phyloP scores from a whole-genome alignment of 1,284 basidiomycete genomes.

The Irpex sp. region DNA sequence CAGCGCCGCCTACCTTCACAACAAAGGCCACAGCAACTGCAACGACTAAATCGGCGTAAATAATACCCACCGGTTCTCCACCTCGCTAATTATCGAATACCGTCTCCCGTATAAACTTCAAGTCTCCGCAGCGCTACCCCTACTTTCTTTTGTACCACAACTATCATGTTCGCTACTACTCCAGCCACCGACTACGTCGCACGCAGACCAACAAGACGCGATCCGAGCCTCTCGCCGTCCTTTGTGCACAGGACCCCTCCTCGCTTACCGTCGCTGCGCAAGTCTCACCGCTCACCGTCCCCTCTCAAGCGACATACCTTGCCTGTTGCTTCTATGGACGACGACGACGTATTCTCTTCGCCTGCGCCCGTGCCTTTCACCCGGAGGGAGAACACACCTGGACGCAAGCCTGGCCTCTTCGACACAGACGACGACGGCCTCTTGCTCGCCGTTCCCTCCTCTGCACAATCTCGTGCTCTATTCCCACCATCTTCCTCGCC shows the following conservation, averaged over 20 bases:
- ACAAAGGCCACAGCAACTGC: background rate
- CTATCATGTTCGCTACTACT: constrained; percentile 32
- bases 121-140: constrained; percentile 19
- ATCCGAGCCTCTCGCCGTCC: constrained; percentile 38
- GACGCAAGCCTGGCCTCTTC: constrained; percentile 14
- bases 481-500: constrained; percentile 35
- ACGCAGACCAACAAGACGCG: constrained; percentile 31
- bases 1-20: background rate
- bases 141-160: constrained; percentile 26
- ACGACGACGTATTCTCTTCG: constrained; percentile 51
- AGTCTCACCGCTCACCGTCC: constrained; percentile 56
- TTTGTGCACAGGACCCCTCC: constrained; percentile 37
- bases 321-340: constrained; percentile 28
- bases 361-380: constrained; percentile 42
- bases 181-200: constrained; percentile 31
- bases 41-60: constrained; percentile 1
- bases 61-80: constrained; percentile 11
- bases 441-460: constrained; percentile 40
- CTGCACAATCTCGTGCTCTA: constrained; percentile 29
- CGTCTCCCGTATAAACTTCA: constrained; percentile 7
- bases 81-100: constrained; percentile 10
- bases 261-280: constrained; percentile 20
- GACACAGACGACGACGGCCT: constrained; percentile 47
- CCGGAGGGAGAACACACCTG: constrained; percentile 27
- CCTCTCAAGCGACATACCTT: constrained; percentile 37